Evolutionary conservation across 371 early-diverging fungal species (phyloP).

Genomic region (Mycotypha africana): DNA sequence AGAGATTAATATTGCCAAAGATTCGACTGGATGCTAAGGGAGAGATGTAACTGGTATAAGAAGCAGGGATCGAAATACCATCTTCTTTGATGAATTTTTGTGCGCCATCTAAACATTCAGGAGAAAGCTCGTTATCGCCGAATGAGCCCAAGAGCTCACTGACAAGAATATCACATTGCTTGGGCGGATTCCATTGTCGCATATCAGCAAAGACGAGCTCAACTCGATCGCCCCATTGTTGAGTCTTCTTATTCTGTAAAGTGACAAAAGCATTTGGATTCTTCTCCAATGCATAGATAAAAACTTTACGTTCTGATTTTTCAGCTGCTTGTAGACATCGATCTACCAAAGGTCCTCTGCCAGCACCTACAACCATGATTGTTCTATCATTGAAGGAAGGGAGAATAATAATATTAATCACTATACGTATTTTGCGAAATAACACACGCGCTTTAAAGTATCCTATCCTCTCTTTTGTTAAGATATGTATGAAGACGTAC

Average conservation of each 20-base stretch:
- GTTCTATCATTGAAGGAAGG: no score
- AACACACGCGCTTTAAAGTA: no score
- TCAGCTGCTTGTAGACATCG: conserved; percentile 78
- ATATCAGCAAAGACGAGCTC: conserved; percentile 85
- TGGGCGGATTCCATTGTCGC: conserved; percentile 77
- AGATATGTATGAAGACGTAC: no score
- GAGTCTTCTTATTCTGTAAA: conserved; percentile 68
- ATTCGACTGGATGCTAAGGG: conserved; percentile 86
- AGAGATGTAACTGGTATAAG: conserved; percentile 77
- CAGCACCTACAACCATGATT: conserved; percentile 86
- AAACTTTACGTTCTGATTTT: conserved; percentile 55
- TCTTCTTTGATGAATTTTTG: conserved; percentile 75
- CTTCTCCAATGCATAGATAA: conserved; percentile 88
- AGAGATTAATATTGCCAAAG: conserved; percentile 56
- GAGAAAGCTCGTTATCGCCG: conserved; percentile 96
- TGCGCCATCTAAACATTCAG: conserved; percentile 94
- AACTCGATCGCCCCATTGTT: conserved; percentile 79
- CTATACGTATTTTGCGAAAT: no score
- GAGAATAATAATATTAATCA: no score
- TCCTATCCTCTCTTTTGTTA: no score
- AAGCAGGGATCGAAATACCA: conserved; percentile 88
- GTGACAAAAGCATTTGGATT: conserved; percentile 92
- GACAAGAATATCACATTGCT: conserved; percentile 80
- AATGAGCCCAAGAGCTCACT: conserved; percentile 92
- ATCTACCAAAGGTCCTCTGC: conserved; percentile 78